Evolutionary conservation across 768 basidiomycete genomes (phyloP).

Genomic region (Tylopilus vinaceipallidus): DNA sequence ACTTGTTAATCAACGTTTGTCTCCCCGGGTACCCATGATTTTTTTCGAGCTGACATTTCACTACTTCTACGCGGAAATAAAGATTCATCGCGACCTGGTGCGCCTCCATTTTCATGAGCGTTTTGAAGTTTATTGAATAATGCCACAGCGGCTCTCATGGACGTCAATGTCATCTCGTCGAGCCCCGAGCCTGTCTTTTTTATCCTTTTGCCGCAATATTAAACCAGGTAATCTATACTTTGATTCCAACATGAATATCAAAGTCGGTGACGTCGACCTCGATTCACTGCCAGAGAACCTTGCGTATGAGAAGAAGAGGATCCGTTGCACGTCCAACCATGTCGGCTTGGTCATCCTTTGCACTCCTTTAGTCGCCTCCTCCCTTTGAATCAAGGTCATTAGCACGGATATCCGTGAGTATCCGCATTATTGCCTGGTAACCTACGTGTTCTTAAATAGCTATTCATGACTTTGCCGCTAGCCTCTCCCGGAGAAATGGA

Average conservation of each 20-base stretch:
- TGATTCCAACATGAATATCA: constrained; percentile 88
- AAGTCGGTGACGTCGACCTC: constrained; percentile 96
- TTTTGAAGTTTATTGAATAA: constrained; percentile 93
- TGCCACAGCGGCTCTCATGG: constrained; percentile 92
- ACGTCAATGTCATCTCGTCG: constrained; percentile 85
- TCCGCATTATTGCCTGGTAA: neutral
- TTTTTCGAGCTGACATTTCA: constrained; percentile 2
- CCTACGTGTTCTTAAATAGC: constrained; percentile 3
- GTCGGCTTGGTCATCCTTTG: constrained; percentile 98
- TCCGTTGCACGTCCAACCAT: constrained; percentile 98
- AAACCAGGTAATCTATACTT: constrained; percentile 96
- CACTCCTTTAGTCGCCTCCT: constrained; percentile 90
- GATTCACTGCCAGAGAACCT: constrained; percentile 96
- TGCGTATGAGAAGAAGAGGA: constrained; percentile 98
- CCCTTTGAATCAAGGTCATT: constrained; percentile 98
- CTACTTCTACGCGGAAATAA: constrained; percentile 97
- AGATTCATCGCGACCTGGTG: constrained; percentile 86
- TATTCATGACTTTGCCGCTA: constrained; percentile 91
- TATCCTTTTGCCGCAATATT: constrained; percentile 95
- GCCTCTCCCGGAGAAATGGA: constrained; percentile 74
- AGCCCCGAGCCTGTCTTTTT: constrained; percentile 91
- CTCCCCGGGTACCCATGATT: too few relatives aligned
- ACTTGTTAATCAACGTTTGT: too few relatives aligned
- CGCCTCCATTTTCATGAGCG: constrained; percentile 91
- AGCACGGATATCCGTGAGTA: constrained; percentile 85